Conservation (phyloP, 2,329 filamentous ascomycete species). For the Pleurostoma richardsiae region DNA sequence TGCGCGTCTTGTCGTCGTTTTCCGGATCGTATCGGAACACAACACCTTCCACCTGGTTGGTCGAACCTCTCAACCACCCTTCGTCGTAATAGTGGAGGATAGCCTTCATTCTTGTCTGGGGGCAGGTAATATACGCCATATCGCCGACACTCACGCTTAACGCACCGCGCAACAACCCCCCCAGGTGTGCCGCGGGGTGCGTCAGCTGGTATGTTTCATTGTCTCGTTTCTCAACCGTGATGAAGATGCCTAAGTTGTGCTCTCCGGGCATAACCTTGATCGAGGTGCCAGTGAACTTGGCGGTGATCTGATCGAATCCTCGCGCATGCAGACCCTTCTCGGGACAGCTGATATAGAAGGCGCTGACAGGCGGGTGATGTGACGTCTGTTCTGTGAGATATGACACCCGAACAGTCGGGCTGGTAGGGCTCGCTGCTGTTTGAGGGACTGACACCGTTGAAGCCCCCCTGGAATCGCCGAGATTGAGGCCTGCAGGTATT, state of each 20-base stretch:
- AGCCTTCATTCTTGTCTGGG: constrained; percentile 84
- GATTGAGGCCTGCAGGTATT: constrained; percentile 11
- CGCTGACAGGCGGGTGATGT: constrained; percentile 94
- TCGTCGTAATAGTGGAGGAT: constrained; percentile 93
- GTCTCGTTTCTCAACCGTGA: constrained; percentile 72
- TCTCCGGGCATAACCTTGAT: constrained; percentile 87
- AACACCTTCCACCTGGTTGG: constrained; percentile 87
- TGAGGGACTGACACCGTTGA: constrained; percentile 47
- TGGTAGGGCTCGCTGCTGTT: constrained; percentile 32
- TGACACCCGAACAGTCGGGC: constrained; percentile 68
- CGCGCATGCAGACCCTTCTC: constrained; percentile 82
- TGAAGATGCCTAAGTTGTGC: constrained; percentile 94
- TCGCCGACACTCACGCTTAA: constrained; percentile 88
- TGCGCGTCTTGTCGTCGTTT: constrained; percentile 72
- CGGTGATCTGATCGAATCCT: constrained; percentile 93
- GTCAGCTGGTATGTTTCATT: constrained; percentile 93
- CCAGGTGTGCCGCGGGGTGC: constrained; percentile 88
- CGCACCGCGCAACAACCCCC: constrained; percentile 81
- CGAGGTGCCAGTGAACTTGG: constrained; percentile 95
- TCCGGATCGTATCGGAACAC: constrained; percentile 87
- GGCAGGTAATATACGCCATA: constrained; percentile 80
- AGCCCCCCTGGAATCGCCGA: constrained; percentile 36
- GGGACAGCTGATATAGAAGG: constrained; percentile 89
- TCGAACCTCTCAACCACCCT: constrained; percentile 86
- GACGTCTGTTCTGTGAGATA: constrained; percentile 98